Evolutionary conservation across 1,284 basidiomycete species (phyloP).

Genomic region (Cerioporus squamosus): DNA sequence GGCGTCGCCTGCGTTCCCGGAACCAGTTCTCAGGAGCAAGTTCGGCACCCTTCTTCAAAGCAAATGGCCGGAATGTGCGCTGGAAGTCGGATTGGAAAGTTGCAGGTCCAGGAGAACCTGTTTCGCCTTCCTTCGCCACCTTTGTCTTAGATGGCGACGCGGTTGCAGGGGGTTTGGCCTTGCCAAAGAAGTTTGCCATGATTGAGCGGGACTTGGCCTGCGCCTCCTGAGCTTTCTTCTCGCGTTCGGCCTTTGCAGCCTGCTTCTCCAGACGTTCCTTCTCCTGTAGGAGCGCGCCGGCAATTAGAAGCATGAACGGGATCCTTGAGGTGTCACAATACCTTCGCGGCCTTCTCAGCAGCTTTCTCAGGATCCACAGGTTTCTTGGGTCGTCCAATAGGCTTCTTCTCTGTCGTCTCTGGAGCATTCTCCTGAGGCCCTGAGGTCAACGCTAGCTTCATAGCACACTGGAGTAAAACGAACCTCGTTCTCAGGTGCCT

Average conservation of each 20-base stretch:
- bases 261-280: constrained; percentile 71
- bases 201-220: constrained; percentile 74
- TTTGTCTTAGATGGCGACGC: constrained; percentile 24
- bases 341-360: constrained; percentile 64
- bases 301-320: neutral
- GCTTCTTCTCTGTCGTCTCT: constrained; percentile 20
- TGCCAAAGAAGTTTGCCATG: constrained; percentile 77
- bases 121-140: constrained; percentile 37
- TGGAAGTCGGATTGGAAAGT: constrained; percentile 67
- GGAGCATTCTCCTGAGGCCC: neutral
- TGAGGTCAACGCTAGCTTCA: neutral
- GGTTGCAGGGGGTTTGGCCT: constrained; percentile 46
- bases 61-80: constrained; percentile 76
- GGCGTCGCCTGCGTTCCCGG: constrained; percentile 29
- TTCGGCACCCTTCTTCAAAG: constrained; percentile 70
- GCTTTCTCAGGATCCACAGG: constrained; percentile 58
- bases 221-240: constrained; percentile 71
- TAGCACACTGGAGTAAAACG: neutral
- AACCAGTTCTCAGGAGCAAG: constrained; percentile 79
- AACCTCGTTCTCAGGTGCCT: constrained; percentile 12
- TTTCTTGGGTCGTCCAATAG: constrained; percentile 51
- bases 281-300: constrained; percentile 45
- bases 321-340: constrained; percentile 43
- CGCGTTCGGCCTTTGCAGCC: constrained; percentile 63
- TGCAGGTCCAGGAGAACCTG: constrained; percentile 44